Evolutionary conservation across 257 asterid species (phyloP), one percentile per base, ranked within the genome.

Genomic region (Vinca minor): DNA sequence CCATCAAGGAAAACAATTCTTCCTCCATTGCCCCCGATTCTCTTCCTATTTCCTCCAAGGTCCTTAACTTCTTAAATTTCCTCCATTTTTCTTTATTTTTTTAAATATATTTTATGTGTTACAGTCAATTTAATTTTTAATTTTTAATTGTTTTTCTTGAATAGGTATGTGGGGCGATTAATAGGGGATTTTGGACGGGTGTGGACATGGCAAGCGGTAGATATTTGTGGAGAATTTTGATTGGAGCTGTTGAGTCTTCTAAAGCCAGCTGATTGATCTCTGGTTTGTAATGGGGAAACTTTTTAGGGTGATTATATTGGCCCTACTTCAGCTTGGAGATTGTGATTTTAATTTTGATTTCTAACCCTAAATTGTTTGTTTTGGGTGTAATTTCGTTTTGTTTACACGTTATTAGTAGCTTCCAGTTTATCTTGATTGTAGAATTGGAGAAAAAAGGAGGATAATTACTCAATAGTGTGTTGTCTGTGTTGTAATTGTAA

Each of bases 191-290:
- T 46, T 91, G 96, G 95, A 81, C 83, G 2, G 81, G 73, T 63
- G 94, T 91, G 64, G 98, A 91, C 74, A 84, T 88, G 96, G 95
- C 98, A 7, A 91, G 89, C 74, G 98, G 98, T 26, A 85, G 59
- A 41, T 91, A 91, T 68, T 80, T 91, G 45, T 91, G 96, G 96
- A 88, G 88, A 87, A 85, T 76, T 75, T 73, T 91, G 77, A 81
- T 77, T 65, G n/a, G n/a, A n/a, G 77, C 86, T 11, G 66, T 87
- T 28, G 59, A 84, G 13, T 35, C 79, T 45, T 50, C 77, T 14
- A 9, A 77, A 87, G 76, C 74, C 52, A 26, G 71, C 76, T 8
- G 81, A 81, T 54, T 87, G 78, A 77, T n/a, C n/a, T 72, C 70
- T 28, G 96, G 92, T 9, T 0, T 39, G 35, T 28, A 46, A 62